A percentile compares a stretch with the other conserved stretches of the same genome.
Evolutionary conservation across 352 stramenopile genomes (phyloP).

Genomic region (Pythium insidiosum): DNA sequence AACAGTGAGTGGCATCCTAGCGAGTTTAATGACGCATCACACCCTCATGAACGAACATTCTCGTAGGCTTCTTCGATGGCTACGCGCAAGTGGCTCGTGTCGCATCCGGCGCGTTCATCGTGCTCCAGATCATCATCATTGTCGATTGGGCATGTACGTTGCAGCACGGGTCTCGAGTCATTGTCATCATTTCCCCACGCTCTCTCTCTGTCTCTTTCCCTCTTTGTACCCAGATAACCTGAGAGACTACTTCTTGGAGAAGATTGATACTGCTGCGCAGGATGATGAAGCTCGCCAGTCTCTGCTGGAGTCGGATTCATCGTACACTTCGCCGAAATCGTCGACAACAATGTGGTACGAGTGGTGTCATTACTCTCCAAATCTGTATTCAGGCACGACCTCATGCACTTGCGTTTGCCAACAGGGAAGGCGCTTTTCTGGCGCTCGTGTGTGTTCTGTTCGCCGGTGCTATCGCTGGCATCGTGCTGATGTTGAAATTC

Average conservation of each 20-base stretch:
- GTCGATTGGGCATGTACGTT: constrained; percentile 57
- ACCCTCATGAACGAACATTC: no score
- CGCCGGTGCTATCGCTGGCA: constrained; percentile 20
- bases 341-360: constrained; percentile 20
- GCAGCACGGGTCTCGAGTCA: no score
- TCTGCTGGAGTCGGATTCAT: constrained; percentile 30
- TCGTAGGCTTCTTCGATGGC: constrained; percentile 65
- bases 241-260: constrained; percentile 53
- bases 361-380: neutral
- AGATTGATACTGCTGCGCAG: constrained; percentile 53
- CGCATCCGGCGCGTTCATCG: constrained; percentile 52
- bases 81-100: constrained; percentile 57
- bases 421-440: constrained; percentile 52
- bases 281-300: constrained; percentile 44
- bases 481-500: constrained; percentile 46
- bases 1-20: no score
- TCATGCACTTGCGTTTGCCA: no score
- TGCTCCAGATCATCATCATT: constrained; percentile 79
- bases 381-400: no score
- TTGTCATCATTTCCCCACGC: no score
- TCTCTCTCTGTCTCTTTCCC: no score
- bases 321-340: constrained; percentile 6
- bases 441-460: constrained; percentile 29
- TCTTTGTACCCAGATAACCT: constrained; percentile 60
- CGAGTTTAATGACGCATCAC: no score